Base-by-base conservation (phyloP, 345 rosid genomes). In the Angophora floribunda region DNA sequence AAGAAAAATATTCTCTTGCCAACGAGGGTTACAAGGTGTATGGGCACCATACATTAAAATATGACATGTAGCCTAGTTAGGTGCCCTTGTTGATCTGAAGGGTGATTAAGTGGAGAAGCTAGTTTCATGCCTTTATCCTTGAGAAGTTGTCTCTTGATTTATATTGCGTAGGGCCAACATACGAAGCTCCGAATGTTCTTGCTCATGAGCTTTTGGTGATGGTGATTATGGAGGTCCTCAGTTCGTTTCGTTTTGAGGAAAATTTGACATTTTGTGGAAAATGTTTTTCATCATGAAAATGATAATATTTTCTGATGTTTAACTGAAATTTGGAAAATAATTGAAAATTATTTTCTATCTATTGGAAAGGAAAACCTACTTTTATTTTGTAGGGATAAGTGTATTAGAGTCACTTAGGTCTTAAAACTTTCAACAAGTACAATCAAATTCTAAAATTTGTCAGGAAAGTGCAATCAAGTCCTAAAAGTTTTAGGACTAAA, bases 251-350 rank as follows among this genome's bases (percentile, higher is more conserved):
- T 30, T 65, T 15, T 21, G 17, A 7, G 21, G 16, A 65, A 65
- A 30, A 30, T 7, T 0, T 36, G 44, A 30, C 78, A n/a, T 65
- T 14, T 30, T 2, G 14, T 13, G 0, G 1, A 4, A n/a, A n/a
- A n/a, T n/a, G n/a, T n/a, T 63, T 30, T 15, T 2, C 19, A 14
- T 11, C 2, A 30, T 15, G 9, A 65, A 65, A 7, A 65, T 65
- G 78, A 65, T 7, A 30, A 7, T 15, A 30, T 17, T 7, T 65
- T 30, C 1, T 0, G 2, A 7, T 30, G 4, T 30, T 30, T 9
- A 0, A 0, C 44, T 30, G 0, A 30, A 65, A 15, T 30, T 0
- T 65, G 6, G 30, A 65, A 30, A 65, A 2, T 4, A 0, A 65
- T 14, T 65, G 5, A 2, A 65, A 65, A 7, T 30, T 15, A 30